phyloP scores from a whole-genome alignment of 208 protist genomes.

The Wallacemonas sp. region DNA sequence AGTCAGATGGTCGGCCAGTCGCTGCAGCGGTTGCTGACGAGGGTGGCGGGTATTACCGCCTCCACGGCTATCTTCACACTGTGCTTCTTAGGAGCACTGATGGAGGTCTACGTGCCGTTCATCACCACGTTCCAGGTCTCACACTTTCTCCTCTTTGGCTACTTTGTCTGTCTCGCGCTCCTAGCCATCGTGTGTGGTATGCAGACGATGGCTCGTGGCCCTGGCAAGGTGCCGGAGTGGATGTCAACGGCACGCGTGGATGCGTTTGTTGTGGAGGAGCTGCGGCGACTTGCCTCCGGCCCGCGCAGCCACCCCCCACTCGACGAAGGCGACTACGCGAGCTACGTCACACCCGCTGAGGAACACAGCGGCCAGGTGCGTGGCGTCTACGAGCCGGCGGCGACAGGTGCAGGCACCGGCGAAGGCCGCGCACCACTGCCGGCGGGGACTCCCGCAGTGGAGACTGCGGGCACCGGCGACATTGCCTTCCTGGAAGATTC shows the following conservation, averaged over 20 bases:
- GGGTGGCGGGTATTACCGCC: too few relatives aligned
- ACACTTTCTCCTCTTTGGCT: slow-evolving; percentile 10
- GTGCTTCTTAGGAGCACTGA: neutral
- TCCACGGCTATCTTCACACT: too few relatives aligned
- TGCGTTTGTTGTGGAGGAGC: slow-evolving; percentile 35
- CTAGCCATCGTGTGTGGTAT: slow-evolving; percentile 16
- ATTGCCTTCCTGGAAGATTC: neutral
- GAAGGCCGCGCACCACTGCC: too few relatives aligned
- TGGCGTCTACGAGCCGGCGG: too few relatives aligned
- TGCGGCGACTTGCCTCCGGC: slow-evolving; percentile 25
- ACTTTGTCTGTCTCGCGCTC: slow-evolving; percentile 13
- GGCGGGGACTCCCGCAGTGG: too few relatives aligned
- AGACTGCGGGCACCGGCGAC: neutral
- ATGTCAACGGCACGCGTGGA: slow-evolving; percentile 37
- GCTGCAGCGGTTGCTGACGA: too few relatives aligned
- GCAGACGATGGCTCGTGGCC: slow-evolving; percentile 11
- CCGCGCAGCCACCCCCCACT: neutral
- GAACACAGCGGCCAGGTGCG: too few relatives aligned
- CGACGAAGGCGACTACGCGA: neutral
- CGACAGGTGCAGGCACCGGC: too few relatives aligned
- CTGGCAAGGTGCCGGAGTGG: slow-evolving; percentile 31
- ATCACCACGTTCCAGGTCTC: slow-evolving; percentile 15
- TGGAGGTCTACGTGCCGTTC: slow-evolving; percentile 23
- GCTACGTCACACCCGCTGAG: too few relatives aligned
- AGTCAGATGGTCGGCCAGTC: too few relatives aligned